A percentile compares a stretch with the other conserved stretches of the same genome.
phyloP scores from a whole-genome alignment of 2,329 filamentous ascomycete species.

The Botryosphaeria agaves region DNA sequence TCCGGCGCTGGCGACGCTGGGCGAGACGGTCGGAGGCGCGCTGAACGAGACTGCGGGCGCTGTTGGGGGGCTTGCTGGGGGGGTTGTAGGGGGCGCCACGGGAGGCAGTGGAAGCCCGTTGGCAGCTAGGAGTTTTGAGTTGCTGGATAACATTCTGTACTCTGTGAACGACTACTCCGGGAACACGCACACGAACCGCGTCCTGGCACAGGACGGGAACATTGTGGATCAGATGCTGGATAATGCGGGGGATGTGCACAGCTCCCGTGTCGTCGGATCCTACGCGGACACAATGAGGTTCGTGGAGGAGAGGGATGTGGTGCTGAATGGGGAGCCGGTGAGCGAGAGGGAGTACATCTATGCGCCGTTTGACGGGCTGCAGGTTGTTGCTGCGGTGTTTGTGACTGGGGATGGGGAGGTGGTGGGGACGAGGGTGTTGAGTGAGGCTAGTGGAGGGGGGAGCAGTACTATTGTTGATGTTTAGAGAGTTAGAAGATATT shows the following conservation, averaged over 20 bases:
- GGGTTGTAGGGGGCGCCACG: conserved; percentile 3
- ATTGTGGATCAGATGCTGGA: conserved; percentile 37
- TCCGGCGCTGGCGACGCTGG: conserved; percentile 38
- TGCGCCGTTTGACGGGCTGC: conserved; percentile 9
- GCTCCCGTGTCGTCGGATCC: conserved; percentile 27
- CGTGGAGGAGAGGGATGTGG: conserved; percentile 14
- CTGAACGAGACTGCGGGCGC: conserved; percentile 23
- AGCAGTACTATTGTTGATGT: neutral
- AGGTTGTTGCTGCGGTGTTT: conserved; percentile 8
- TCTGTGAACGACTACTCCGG: conserved; percentile 42
- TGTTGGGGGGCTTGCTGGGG: conserved; percentile 4
- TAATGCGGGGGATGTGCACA: conserved; percentile 32
- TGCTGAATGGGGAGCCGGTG: conserved; percentile 7
- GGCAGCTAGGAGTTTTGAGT: conserved; percentile 23
- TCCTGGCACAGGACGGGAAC: conserved; percentile 36
- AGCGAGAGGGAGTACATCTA: conserved; percentile 9
- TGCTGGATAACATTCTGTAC: conserved; percentile 41
- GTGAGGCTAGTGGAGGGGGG: conserved; percentile 1
- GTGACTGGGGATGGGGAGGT: conserved; percentile 6
- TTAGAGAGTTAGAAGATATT: neutral
- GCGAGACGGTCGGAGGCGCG: conserved; percentile 30
- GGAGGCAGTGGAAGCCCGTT: conserved; percentile 5
- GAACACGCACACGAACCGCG: conserved; percentile 33
- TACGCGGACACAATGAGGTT: conserved; percentile 37
- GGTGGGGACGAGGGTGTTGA: conserved; percentile 3